Conservation (phyloP, 345 rosid genomes). For the Trapa bicornis region DNA sequence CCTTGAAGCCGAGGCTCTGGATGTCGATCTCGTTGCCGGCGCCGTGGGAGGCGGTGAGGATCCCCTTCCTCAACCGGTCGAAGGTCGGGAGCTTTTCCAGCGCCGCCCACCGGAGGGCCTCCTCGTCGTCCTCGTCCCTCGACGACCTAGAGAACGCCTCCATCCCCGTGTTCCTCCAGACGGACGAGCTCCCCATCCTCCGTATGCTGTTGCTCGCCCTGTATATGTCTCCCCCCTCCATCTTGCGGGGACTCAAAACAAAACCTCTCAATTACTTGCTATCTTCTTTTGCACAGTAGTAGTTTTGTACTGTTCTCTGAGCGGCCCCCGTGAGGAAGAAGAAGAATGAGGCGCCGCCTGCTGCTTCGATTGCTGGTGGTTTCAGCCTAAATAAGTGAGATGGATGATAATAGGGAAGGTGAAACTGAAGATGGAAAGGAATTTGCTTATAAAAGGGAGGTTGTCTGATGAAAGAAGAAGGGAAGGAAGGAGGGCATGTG, state of each 20-base stretch:
- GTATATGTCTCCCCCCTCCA: constrained; percentile 13
- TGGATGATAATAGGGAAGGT: no score
- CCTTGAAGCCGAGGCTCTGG: constrained; percentile 20
- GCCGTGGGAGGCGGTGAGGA: constrained; percentile 13
- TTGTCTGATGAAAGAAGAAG: no score
- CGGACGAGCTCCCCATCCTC: constrained; percentile 4
- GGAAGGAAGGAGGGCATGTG: no score
- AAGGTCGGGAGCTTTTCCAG: constrained; percentile 42
- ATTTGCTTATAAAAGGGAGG: no score
- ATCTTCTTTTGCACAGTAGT: no score
- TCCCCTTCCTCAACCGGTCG: constrained; percentile 30
- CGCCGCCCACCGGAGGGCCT: constrained; percentile 49
- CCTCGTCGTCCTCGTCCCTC: constrained; percentile 39
- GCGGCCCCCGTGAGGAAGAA: no score
- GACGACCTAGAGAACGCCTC: constrained; percentile 29
- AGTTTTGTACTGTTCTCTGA: no score
- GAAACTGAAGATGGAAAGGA: no score
- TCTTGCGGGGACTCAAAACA: background rate
- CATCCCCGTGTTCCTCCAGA: constrained; percentile 10
- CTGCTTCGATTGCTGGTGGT: no score
- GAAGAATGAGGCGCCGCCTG: no score
- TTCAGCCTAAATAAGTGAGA: no score
- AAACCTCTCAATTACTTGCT: no score
- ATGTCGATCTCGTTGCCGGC: constrained; percentile 25
- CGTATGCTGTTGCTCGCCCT: constrained; percentile 17